Evolutionary conservation across 805 yeast genomes (phyloP), one percentile per base, ranked within the genome.

Genomic region (Candida ascalaphidarum): DNA sequence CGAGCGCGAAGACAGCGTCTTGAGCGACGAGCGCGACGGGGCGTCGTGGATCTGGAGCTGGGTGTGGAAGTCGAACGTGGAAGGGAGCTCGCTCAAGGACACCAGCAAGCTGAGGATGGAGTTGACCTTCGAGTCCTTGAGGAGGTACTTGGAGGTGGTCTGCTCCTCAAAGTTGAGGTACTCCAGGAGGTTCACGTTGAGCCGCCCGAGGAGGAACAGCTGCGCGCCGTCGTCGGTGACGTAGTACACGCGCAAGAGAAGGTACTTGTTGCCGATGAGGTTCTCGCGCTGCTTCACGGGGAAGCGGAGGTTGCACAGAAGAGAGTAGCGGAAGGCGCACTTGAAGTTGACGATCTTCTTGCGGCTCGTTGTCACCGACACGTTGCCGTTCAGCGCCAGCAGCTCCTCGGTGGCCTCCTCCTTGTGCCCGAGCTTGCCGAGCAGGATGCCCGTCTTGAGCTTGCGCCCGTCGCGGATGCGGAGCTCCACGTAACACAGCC

Each of bases 121-220:
- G 50, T 89, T 89, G 12, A 89, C 74, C 39, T 84, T 83, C 2
- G 94, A 80, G 16, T 83, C 70, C 42, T 78, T 78, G 21, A 89
- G 59, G 24, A 89, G 55, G 41, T 81, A 85, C 36, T 82, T 63
- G 36, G 79, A 65, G 2, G 77, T 61, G 4, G 66, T 52, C 3
- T 72, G 64, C 29, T 67, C 65, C 18, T 64, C 60, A 30, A 69
- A 73, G 38, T 66, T 62, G 21, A 79, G 68, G 48, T 78, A 84
- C 41, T 85, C 94, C 0, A 89, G 57, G 23, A 88, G 47, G 44
- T 86, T 81, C 19, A 89, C 55, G 23, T 63, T 72, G 11, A 86
- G 58, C 11, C 53, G 47, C 1, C 98, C 98, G 21, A 92, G 49
- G 20, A 21, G 24, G 26, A 34, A 37, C 7, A 30, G 37, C 11